Conservation (phyloP, 208 protist genomes). For the Trypanosoma congolense region DNA sequence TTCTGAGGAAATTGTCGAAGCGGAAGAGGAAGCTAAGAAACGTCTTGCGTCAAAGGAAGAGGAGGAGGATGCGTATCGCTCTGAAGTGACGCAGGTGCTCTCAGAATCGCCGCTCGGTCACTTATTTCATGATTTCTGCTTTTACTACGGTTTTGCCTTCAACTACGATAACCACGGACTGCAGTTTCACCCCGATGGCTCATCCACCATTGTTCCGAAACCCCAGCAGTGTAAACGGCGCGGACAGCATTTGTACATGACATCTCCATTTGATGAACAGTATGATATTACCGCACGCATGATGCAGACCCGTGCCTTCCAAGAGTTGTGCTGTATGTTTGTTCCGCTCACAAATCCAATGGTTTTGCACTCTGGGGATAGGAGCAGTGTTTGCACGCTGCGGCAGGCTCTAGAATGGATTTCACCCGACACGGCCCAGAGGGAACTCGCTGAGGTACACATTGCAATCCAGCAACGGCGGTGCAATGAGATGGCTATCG, state of each 20-base stretch:
- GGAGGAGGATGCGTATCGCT: slow-evolving; percentile 15
- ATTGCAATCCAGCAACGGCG: slow-evolving; percentile 27
- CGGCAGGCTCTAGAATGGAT: slow-evolving; percentile 69
- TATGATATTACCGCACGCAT: slow-evolving; percentile 83
- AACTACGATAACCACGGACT: slow-evolving; percentile 78
- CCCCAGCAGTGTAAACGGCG: slow-evolving; percentile 57
- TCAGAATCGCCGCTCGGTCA: slow-evolving; percentile 35
- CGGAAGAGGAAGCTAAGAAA: slow-evolving; percentile 2
- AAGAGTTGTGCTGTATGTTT: slow-evolving; percentile 75
- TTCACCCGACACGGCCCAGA: slow-evolving; percentile 40
- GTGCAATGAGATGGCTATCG: slow-evolving; percentile 1
- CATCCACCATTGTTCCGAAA: slow-evolving; percentile 63
- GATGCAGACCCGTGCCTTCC: slow-evolving; percentile 73
- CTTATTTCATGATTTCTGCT: slow-evolving; percentile 76
- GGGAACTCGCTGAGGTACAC: slow-evolving; percentile 52
- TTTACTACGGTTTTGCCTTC: slow-evolving; percentile 80
- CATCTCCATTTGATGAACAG: slow-evolving; percentile 78
- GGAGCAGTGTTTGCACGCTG: slow-evolving; percentile 40
- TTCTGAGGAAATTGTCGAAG: slow-evolving; percentile 10
- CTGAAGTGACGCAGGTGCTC: slow-evolving; percentile 31
- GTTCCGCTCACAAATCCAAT: slow-evolving; percentile 34
- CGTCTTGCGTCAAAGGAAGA: background rate
- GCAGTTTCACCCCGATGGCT: slow-evolving; percentile 48
- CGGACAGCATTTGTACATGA: slow-evolving; percentile 79
- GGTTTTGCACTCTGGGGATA: slow-evolving; percentile 5